Conservation (phyloP, 495 filamentous ascomycete species). For the Lasiosphaeria hispida region DNA sequence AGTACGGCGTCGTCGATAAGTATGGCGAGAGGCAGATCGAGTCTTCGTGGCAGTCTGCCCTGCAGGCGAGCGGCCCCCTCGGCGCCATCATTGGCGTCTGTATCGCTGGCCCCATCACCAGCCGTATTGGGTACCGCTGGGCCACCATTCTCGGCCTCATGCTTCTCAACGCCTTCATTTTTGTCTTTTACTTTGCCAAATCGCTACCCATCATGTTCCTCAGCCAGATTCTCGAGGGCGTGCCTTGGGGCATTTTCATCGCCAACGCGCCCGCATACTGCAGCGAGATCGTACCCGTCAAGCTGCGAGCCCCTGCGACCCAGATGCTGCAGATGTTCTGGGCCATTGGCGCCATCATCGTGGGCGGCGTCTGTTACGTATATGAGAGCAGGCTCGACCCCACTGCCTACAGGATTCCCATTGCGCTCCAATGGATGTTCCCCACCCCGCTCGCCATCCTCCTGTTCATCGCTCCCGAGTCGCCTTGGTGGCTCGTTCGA, state of each 20-base stretch:
- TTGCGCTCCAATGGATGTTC: slow-evolving; percentile 60
- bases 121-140: slow-evolving; percentile 44
- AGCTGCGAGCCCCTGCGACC: slow-evolving; percentile 61
- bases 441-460: slow-evolving; percentile 54
- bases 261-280: slow-evolving; percentile 47
- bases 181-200: slow-evolving; percentile 58
- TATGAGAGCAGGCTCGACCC: slow-evolving; percentile 55
- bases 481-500: slow-evolving; percentile 70
- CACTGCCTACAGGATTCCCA: slow-evolving; percentile 69
- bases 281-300: slow-evolving; percentile 60
- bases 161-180: slow-evolving; percentile 48
- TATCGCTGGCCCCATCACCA: slow-evolving; percentile 48
- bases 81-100: slow-evolving; percentile 42
- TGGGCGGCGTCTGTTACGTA: slow-evolving; percentile 56
- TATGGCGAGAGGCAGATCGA: slow-evolving; percentile 32
- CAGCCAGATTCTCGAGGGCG: slow-evolving; percentile 64
- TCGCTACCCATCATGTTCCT: slow-evolving; percentile 56
- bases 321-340: slow-evolving; percentile 73
- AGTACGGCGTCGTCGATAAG: slow-evolving; percentile 25
- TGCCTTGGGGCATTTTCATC: slow-evolving; percentile 61
- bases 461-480: slow-evolving; percentile 62
- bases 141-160: slow-evolving; percentile 43
- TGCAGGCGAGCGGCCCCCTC: slow-evolving; percentile 25
- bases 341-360: slow-evolving; percentile 65
- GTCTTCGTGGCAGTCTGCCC: slow-evolving; percentile 35